A percentile compares a stretch with the other conserved stretches of the same genome.
These are phyloP conservation scores for Thalassiosira livingstoniorum DNA, from an alignment of 352 stramenopile species.

Conservation along the genomic window DNA sequence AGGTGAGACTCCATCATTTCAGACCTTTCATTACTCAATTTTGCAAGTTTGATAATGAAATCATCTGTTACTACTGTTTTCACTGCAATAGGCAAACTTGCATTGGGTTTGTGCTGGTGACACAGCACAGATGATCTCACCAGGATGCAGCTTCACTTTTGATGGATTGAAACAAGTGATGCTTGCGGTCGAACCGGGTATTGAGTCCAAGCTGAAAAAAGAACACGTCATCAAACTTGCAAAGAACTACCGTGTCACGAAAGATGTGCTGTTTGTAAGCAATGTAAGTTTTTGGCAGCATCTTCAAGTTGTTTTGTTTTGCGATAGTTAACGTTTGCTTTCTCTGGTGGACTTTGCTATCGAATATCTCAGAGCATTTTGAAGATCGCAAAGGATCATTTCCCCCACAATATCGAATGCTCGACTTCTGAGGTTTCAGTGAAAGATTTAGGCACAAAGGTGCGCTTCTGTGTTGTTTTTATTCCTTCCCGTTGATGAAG, in stretches of 20 bases:
- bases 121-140: conserved; percentile 64
- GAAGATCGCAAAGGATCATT: conserved; percentile 40
- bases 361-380: conserved; percentile 36
- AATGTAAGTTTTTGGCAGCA: conserved; percentile 45
- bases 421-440: conserved; percentile 42
- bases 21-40: too few relatives aligned
- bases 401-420: conserved; percentile 49
- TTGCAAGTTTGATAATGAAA: too few relatives aligned
- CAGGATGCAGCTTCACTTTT: conserved; percentile 42
- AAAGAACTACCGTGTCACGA: conserved; percentile 61
- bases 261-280: conserved; percentile 53
- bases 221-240: conserved; percentile 46
- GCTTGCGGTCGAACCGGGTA: conserved; percentile 39
- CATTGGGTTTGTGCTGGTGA: conserved; percentile 64
- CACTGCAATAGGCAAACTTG: too few relatives aligned
- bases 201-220: conserved; percentile 56
- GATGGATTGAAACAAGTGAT: conserved; percentile 61
- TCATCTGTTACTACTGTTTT: too few relatives aligned
- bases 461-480: conserved; percentile 13
- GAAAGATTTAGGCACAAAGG: conserved; percentile 60
- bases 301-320: neutral
- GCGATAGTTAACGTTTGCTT: neutral
- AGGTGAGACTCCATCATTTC: too few relatives aligned
- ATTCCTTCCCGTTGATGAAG: neutral
- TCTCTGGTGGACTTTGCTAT: neutral